Conservation (phyloP, 2,329 filamentous ascomycete genomes). For the Exserohilum rostratum region DNA sequence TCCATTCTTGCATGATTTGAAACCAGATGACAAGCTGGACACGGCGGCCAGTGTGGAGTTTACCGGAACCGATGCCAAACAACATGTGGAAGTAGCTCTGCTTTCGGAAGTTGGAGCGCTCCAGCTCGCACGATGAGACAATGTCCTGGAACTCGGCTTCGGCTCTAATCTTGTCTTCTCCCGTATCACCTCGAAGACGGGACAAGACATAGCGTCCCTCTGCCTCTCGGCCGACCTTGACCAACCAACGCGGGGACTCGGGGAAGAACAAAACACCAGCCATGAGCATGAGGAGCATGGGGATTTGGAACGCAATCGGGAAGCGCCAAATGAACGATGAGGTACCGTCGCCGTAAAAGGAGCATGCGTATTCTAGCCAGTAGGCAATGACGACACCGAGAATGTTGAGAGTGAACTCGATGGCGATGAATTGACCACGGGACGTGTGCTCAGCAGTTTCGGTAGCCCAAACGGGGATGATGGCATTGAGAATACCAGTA, state of each 20-base stretch:
- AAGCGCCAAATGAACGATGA: conserved; percentile 70
- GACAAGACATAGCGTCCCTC: conserved; percentile 71
- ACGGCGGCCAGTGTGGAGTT: conserved; percentile 69
- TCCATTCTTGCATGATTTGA: conserved; percentile 73
- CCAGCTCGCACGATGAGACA: conserved; percentile 65
- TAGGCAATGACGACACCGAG: conserved; percentile 71
- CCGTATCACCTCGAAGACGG: conserved; percentile 65
- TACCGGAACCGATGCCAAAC: conserved; percentile 68
- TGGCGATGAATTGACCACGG: conserved; percentile 71
- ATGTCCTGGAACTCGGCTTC: conserved; percentile 68
- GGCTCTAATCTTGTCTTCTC: conserved; percentile 54
- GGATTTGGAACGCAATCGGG: conserved; percentile 72
- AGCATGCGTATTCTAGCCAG: conserved; percentile 59
- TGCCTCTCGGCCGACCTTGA: conserved; percentile 68
- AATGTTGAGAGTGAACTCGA: conserved; percentile 76
- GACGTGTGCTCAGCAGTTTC: conserved; percentile 72
- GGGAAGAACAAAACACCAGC: conserved; percentile 69
- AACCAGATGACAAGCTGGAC: conserved; percentile 75
- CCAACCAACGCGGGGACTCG: conserved; percentile 71
- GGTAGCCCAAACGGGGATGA: conserved; percentile 74
- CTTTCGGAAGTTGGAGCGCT: conserved; percentile 55
- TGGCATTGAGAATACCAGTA: conserved; percentile 72
- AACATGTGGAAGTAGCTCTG: conserved; percentile 71
- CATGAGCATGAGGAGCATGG: conserved; percentile 66
- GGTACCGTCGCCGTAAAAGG: conserved; percentile 64